phyloP scores from a whole-genome alignment of 352 stramenopile species.

The Blastocystis sp. region DNA sequence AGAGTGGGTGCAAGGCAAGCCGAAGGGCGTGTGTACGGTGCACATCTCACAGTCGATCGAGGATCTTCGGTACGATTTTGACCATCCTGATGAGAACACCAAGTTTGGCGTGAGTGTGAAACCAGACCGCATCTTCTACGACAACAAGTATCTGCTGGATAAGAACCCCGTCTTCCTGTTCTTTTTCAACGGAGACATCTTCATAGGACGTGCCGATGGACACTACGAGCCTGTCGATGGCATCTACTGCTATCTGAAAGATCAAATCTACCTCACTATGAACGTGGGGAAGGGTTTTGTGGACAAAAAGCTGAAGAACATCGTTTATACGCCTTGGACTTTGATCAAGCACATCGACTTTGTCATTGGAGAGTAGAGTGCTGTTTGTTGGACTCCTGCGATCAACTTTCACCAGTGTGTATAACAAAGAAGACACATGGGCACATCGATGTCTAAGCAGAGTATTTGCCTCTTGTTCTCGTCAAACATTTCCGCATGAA shows the following conservation, averaged over 20 bases:
- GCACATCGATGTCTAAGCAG: conserved; percentile 41
- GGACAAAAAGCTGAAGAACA: background rate
- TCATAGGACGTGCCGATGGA: background rate
- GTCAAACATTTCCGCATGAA: conserved; percentile 54
- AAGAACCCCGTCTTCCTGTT: background rate
- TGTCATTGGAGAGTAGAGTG: background rate
- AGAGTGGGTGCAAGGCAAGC: background rate
- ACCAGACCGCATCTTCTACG: background rate
- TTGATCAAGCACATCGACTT: background rate
- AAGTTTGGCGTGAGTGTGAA: background rate
- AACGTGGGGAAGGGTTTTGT: background rate
- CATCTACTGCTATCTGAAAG: background rate
- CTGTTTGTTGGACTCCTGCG: background rate
- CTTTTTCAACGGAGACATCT: conserved; percentile 26
- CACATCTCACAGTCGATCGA: background rate
- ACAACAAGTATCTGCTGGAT: background rate
- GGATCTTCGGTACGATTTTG: background rate
- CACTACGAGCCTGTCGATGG: background rate
- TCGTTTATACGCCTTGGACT: background rate
- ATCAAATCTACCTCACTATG: background rate
- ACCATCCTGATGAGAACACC: background rate
- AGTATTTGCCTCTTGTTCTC: conserved; percentile 47
- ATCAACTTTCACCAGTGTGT: background rate
- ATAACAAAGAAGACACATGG: background rate
- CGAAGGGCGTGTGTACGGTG: background rate